Percentiles rank a stretch among this genome's conserved stretches.
These are phyloP conservation scores for Lactarius psammicola DNA, from an alignment of 768 basidiomycete species.

Conservation along the genomic window DNA sequence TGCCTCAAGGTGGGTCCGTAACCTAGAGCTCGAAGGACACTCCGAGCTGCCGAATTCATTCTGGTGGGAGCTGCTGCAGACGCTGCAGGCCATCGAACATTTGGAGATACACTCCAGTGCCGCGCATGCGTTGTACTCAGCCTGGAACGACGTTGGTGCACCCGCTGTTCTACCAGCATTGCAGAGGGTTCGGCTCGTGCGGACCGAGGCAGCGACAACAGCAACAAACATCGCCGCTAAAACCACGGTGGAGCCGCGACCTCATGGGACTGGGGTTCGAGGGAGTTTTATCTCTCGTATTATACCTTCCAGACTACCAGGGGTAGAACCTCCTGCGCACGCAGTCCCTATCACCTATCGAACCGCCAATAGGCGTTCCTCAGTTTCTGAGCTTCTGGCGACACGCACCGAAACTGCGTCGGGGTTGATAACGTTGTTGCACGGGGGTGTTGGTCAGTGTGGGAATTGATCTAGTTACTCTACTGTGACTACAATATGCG, in stretches of 20 bases:
- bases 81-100: constrained; percentile 13
- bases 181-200: neutral
- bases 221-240: neutral
- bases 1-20: neutral
- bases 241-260: neutral
- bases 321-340: neutral
- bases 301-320: constrained; percentile 5
- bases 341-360: neutral
- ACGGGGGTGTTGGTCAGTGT: neutral
- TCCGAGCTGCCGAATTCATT: neutral
- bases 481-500: neutral
- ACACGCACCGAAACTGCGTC: neutral
- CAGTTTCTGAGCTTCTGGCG: neutral
- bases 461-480: neutral
- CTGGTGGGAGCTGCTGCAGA: constrained; percentile 16
- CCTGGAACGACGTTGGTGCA: constrained; percentile 11
- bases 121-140: neutral
- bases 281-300: constrained; percentile 18
- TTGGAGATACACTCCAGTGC: constrained; percentile 4
- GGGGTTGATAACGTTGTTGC: constrained; percentile 12
- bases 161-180: constrained; percentile 11
- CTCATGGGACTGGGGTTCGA: neutral
- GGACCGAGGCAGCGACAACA: neutral
- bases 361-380: neutral
- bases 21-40: constrained; percentile 7